Conservation (phyloP, 148 eudicot genomes). For the Linanthus parryae region DNA sequence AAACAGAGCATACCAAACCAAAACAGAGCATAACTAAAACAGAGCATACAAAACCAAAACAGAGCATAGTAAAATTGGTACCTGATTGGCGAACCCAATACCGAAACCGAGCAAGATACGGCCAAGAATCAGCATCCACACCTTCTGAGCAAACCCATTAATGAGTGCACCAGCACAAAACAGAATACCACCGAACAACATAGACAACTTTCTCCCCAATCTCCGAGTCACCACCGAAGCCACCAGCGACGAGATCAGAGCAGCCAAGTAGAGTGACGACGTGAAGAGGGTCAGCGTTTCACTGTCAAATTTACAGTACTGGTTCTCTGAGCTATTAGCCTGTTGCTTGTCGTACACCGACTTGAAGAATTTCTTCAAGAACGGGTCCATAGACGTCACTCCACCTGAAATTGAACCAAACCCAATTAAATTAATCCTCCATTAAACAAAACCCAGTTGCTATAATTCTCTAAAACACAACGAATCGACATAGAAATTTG, state of each 20-base stretch:
- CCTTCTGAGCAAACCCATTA: conserved; percentile 46
- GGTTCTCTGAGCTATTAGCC: conserved; percentile 32
- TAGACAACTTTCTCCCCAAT: conserved; percentile 63
- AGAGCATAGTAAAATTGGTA: conserved; percentile 9
- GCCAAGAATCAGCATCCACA: conserved; percentile 70
- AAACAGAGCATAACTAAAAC: not conserved
- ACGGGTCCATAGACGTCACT: conserved; percentile 67
- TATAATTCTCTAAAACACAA: too few relatives aligned
- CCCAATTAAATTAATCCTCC: too few relatives aligned
- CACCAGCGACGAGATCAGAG: conserved; percentile 52
- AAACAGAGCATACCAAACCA: too few relatives aligned
- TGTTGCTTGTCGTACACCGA: conserved; percentile 38
- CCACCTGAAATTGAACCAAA: too few relatives aligned
- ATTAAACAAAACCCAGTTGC: too few relatives aligned
- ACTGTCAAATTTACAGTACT: conserved; percentile 79
- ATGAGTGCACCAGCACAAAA: conserved; percentile 59
- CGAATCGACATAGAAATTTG: too few relatives aligned
- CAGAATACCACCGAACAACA: conserved; percentile 62
- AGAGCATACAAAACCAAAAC: not conserved
- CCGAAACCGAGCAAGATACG: conserved; percentile 79
- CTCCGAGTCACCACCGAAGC: conserved; percentile 62
- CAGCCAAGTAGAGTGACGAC: conserved; percentile 72
- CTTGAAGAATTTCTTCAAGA: conserved; percentile 57
- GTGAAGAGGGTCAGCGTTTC: conserved; percentile 62
- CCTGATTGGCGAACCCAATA: conserved; percentile 82